Evolutionary conservation across 1,284 basidiomycete species (phyloP), one percentile per base, ranked within the genome.

Genomic region (Xanthoconium separans): DNA sequence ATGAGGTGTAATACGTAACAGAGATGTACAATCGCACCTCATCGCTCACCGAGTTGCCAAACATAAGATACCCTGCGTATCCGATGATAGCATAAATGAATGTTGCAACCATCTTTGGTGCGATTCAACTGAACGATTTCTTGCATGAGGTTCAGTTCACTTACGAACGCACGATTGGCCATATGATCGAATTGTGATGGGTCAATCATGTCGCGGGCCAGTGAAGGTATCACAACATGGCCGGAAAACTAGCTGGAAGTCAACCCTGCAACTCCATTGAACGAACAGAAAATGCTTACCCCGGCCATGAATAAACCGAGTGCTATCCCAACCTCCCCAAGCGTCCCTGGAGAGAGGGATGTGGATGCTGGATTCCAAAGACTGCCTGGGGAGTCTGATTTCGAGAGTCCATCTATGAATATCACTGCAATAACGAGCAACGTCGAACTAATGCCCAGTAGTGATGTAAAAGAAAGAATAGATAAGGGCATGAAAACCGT

Each of bases 291-390:
- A 7, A 34, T 11, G 71, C 85, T 66, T 67, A 92, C 90, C 20
- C 95, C 95, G n/a, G 93, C 93, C 88, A 98, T 94, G 68, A 98
- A 87, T 53, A 98, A 76, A 3, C 95, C 95, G 66, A 95, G 89
- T 11, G 89, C 83, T 33, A 91, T 65, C 2, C 89, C 88, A 12
- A 98, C 70, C 57, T 86, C 84, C 69, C 68, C 81, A 55, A 70
- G 72, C 62, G 66, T 78, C 50, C 82, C 77, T 29, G 91, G 77
- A 1, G 77, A 77, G 12, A 87, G 59, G n/a, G 77, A 82, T 0
- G 94, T 97, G 15, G 78, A 73, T 34, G 85, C 87, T 3, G 91
- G 89, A 45, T 79, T 75, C 79, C 86, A 87, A 3, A 98, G 70
- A 57, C 90, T 93, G 10, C 95, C 95, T 0, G 95, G 94, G 10